These are phyloP conservation scores for Cicer chorassanicum DNA, from an alignment of 306 rosid species.

Conservation along the genomic window DNA sequence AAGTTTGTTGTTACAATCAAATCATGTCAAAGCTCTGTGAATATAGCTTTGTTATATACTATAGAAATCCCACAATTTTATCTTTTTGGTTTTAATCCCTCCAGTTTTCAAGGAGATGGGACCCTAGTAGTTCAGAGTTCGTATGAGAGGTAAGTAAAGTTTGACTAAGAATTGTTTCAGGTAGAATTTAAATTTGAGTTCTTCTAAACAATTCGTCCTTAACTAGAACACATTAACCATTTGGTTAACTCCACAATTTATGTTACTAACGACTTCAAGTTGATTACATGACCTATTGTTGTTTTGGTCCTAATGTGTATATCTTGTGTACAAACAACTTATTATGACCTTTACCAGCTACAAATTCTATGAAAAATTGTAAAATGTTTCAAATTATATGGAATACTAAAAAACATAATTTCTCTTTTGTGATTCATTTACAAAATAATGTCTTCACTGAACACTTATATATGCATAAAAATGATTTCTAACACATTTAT, in stretches of 20 bases:
- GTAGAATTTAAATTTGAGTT: too few species aligned
- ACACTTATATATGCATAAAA: not conserved
- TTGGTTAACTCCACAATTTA: not conserved
- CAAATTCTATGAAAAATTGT: not conserved
- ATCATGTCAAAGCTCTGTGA: constrained; percentile 2
- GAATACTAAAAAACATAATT: not conserved
- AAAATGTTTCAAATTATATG: not conserved
- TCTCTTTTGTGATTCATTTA: not conserved
- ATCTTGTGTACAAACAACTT: not conserved
- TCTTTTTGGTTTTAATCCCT: too few species aligned
- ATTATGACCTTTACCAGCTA: not conserved
- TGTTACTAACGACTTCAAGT: not conserved
- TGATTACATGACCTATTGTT: not conserved
- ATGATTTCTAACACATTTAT: not conserved
- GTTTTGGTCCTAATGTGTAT: constrained; percentile 9
- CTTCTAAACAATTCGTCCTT: too few species aligned
- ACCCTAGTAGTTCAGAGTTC: too few species aligned
- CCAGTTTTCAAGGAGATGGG: too few species aligned
- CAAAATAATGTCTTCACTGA: not conserved
- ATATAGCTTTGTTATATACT: not conserved
- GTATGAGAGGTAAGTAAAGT: too few species aligned
- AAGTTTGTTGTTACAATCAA: constrained; percentile 5
- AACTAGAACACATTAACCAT: too few species aligned
- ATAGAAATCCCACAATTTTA: not conserved
- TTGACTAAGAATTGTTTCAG: too few species aligned